Evolutionary conservation across 169 alveolate species (phyloP).

Genomic region (Neospora caninum): DNA sequence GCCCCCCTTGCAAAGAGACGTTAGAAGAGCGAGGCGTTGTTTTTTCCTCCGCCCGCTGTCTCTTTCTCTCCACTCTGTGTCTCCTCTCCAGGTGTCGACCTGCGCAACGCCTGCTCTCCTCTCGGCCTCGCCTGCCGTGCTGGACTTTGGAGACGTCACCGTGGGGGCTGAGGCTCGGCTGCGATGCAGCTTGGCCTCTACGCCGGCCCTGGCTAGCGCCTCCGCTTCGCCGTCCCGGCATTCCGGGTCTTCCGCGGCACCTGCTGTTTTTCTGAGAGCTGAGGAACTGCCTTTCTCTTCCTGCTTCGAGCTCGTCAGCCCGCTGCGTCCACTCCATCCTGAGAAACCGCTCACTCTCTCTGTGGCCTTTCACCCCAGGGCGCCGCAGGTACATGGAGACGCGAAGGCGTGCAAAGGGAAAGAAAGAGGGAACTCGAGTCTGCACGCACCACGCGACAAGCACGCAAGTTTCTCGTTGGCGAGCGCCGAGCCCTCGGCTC

Average conservation of each 20-base stretch:
- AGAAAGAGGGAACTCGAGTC: neutral
- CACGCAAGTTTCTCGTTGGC: no score
- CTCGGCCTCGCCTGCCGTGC: constrained; percentile 30
- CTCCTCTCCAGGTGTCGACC: constrained; percentile 42
- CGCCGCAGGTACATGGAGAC: constrained; percentile 45
- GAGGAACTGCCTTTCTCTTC: constrained; percentile 49
- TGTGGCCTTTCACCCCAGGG: constrained; percentile 58
- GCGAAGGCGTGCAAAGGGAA: neutral
- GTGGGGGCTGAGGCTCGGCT: constrained; percentile 23
- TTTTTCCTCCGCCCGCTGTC: neutral
- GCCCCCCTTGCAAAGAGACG: no score
- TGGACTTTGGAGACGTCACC: constrained; percentile 65
- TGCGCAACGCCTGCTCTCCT: constrained; percentile 64
- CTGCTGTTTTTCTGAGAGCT: neutral
- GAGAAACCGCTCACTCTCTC: constrained; percentile 49
- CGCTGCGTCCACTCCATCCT: constrained; percentile 50
- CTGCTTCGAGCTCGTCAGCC: constrained; percentile 58
- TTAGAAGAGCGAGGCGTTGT: no score
- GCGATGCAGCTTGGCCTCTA: neutral
- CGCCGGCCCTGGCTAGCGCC: neutral
- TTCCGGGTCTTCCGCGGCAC: constrained; percentile 31
- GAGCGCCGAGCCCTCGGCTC: no score
- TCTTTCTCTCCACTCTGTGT: neutral
- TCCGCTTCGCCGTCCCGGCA: neutral
- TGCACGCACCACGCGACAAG: no score